Percentiles rank a stretch among this genome's conserved stretches.
These are phyloP conservation scores for Globisporangium ultimum DNA, from an alignment of 352 stramenopile genomes.

Conservation along the genomic window DNA sequence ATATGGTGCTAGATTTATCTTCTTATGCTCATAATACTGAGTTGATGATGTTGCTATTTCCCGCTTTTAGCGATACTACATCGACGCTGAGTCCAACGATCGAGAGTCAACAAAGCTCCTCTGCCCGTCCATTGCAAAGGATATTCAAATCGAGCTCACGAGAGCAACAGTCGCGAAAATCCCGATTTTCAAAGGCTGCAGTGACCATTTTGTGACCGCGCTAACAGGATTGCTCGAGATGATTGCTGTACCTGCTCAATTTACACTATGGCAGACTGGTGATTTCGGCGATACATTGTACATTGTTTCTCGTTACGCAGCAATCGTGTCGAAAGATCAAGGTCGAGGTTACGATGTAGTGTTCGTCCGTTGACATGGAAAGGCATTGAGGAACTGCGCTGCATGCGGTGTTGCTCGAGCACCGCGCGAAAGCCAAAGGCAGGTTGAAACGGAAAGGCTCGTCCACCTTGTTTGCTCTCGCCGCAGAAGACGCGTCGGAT, in stretches of 20 bases:
- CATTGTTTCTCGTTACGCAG: conserved; percentile 28
- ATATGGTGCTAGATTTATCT: too few relatives aligned
- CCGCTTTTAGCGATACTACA: conserved; percentile 40
- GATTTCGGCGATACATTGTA: conserved; percentile 75
- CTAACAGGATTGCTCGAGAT: conserved; percentile 69
- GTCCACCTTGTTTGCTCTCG: not conserved
- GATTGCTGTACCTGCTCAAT: conserved; percentile 50
- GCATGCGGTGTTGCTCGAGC: not conserved
- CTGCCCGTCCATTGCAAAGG: conserved; percentile 70
- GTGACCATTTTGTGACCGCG: conserved; percentile 53
- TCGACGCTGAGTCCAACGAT: conserved; percentile 63
- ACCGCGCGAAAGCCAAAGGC: not conserved
- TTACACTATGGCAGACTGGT: conserved; percentile 44
- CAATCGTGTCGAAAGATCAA: conserved; percentile 6
- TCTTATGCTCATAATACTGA: not conserved
- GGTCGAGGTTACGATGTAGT: not conserved
- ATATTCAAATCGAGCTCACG: conserved; percentile 69
- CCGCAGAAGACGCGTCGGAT: not conserved
- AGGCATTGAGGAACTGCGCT: conserved; percentile 5
- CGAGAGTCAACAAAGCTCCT: conserved; percentile 57
- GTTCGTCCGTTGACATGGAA: not conserved
- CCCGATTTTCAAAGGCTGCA: conserved; percentile 63
- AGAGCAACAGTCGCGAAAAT: conserved; percentile 55
- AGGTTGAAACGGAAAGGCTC: not conserved
- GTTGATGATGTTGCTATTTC: not conserved